Conservation (phyloP, 2,329 filamentous ascomycete genomes). For the Pseudocercospora musae region DNA sequence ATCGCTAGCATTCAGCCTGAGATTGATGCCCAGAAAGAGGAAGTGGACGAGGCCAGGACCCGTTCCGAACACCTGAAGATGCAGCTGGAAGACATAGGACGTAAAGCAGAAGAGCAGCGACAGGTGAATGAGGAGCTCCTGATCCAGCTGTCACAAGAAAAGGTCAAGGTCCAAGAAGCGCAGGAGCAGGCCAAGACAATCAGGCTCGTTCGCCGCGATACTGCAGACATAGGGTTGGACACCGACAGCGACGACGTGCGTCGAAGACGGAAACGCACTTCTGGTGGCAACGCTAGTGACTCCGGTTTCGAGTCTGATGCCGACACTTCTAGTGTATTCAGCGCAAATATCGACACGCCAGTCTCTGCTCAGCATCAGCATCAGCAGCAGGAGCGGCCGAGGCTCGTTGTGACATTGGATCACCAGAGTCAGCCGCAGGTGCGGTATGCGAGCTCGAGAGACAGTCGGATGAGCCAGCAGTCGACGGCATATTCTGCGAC, state of each 20-base stretch:
- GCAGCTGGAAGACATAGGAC: conserved; percentile 60
- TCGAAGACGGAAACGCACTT: conserved; percentile 28
- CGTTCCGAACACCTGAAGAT: conserved; percentile 57
- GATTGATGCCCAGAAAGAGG: conserved; percentile 57
- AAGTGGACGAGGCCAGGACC: conserved; percentile 59
- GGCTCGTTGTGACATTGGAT: conserved; percentile 31
- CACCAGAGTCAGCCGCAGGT: conserved; percentile 9
- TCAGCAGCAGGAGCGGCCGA: conserved; percentile 2
- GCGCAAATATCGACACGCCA: conserved; percentile 36
- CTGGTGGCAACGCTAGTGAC: conserved; percentile 44
- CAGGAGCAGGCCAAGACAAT: conserved; percentile 25
- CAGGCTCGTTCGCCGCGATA: conserved; percentile 21
- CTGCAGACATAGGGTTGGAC: conserved; percentile 9
- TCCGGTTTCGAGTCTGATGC: conserved; percentile 60
- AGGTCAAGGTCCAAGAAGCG: conserved; percentile 38
- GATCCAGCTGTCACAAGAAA: conserved; percentile 47
- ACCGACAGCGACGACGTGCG: conserved; percentile 22
- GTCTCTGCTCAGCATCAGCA: conserved; percentile 31
- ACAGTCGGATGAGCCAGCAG: conserved; percentile 10
- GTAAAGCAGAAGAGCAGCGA: conserved; percentile 54
- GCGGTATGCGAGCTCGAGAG: conserved; percentile 11
- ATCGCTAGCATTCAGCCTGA: conserved; percentile 53
- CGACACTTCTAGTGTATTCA: conserved; percentile 50
- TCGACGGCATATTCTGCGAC: conserved; percentile 5
- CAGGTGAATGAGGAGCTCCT: conserved; percentile 53